Base-by-base conservation (phyloP, 768 basidiomycete genomes). In the Porpolomopsis calyptriformis region DNA sequence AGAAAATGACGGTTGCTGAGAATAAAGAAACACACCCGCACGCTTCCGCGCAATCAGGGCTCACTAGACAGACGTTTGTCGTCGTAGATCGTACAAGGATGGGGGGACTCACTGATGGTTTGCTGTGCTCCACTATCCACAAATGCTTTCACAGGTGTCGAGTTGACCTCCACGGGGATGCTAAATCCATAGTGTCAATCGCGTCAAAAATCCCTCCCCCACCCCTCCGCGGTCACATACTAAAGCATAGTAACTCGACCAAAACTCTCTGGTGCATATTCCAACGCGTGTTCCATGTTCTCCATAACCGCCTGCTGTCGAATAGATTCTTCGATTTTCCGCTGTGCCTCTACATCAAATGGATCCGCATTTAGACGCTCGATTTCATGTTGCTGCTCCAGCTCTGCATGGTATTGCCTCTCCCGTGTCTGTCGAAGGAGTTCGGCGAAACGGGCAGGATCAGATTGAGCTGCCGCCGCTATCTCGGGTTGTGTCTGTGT, bases 81-180 rank as follows among this genome's bases (percentile, higher is more conserved):
- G 12, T 8, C 16, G 2, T 5, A 22, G 27, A 27, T 31, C 48
- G 4, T 40, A 29, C 22, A 26, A 42, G 34, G 11, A 47, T 45
- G 40, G 42, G 52, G 40, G 24, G 24, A 67, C 83, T 56, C 56
- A 93, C 93, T 97, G 67, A 97, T 97, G 1, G 94, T 99, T 51
- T 80, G 79, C 57, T 99, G 96, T 9, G 96, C 96, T 34, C 94
- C 96, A 52, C 91, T 96, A 60, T 99, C 96, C 35, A 99, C 96
- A 55, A 99, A 99, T 0, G 96, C 96, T 62, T 90, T 93, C 29
- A 98, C 80, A 3, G 85, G 84, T 49, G 74, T 72, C 1, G 84
- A 83, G 57, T 99, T 99, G 2, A 99, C 90, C 57, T 97, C 96
- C 0, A 92, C 80, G 20, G 82, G 77, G 51, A 98, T 86, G 55